Evolutionary conservation across 805 yeast species (phyloP), one percentile per base, ranked within the genome.

Genomic region (Wickerhamiella spandovensis): DNA sequence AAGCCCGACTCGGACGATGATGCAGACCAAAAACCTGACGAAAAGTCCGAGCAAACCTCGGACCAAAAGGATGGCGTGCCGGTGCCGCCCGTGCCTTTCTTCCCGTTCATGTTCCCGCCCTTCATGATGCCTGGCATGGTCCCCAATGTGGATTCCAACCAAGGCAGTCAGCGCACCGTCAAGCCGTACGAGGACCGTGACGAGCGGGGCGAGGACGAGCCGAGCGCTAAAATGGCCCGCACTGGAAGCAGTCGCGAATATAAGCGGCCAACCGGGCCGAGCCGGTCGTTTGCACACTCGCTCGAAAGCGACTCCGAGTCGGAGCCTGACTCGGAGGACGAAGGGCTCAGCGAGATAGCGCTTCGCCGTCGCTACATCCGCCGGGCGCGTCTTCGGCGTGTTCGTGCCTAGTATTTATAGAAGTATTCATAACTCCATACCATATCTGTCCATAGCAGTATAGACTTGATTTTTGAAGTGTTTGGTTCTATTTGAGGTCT

Each of bases 71-170:
- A 13, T 13, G 45, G 23, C 8, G 13, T 37, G 28, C 47, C 42
- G 41, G 22, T 28, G 38, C 32, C 28, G 24, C 46, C 50, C 8
- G 37, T 48, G 41, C 47, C 50, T 44, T 25, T 53, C 49, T 51
- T 54, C 47, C 55, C 58, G 25, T 49, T 54, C 43, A 53, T 56
- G 56, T 51, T 49, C 37, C 53, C 59, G 15, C 65, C 62, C 13
- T 54, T 58, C 21, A 50, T 56, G 47, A 57, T 63, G 53, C 57
- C 58, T 37, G 47, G 50, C 17, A 41, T 48, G 46, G 44, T 44
- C 13, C 37, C 37, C 6, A 2, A 4, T 10, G 18, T 6, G 7
- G 24, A 18, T 7, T 20, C 22, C 3, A 8, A 12, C 5, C 32
- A 28, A 28, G 12, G 3, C 15, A 9, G 5, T 5, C 15, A n/a